Evolutionary conservation across 345 rosid genomes (phyloP).

Genomic region (Hibiscus mutabilis): DNA sequence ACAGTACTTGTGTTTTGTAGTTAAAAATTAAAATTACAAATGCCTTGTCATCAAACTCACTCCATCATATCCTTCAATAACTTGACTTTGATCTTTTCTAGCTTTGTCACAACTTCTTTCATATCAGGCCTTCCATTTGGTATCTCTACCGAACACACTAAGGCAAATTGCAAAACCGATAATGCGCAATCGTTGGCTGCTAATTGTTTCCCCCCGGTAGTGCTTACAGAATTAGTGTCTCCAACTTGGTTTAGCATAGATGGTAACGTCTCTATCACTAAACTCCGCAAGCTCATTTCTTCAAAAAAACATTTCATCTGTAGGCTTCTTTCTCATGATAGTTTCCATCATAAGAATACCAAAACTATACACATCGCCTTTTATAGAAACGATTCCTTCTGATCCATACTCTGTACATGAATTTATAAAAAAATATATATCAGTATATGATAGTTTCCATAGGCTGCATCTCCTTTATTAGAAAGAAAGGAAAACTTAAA

Average conservation of each 20-base stretch:
- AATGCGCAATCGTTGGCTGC: neutral
- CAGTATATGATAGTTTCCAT: too few species aligned
- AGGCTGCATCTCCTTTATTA: too few species aligned
- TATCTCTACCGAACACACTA: constrained; percentile 6
- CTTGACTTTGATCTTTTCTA: constrained; percentile 10
- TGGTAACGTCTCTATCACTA: neutral
- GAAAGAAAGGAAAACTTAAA: too few species aligned
- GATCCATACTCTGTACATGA: neutral
- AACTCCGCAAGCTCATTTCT: neutral
- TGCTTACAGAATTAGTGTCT: neutral
- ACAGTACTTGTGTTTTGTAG: too few species aligned
- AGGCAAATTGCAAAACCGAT: constrained; percentile 8
- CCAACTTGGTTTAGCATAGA: neutral
- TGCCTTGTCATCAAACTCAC: neutral
- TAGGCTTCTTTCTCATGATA: neutral
- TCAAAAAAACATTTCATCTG: neutral
- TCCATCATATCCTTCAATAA: neutral
- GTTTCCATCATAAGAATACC: neutral
- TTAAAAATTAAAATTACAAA: neutral
- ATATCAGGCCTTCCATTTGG: constrained; percentile 9
- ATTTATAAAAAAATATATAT: too few species aligned
- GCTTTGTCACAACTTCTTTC: neutral
- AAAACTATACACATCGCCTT: neutral
- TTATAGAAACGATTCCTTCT: neutral
- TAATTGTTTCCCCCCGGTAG: neutral